Conservation (phyloP, 768 basidiomycete species). For the Crucibulum laeve region DNA sequence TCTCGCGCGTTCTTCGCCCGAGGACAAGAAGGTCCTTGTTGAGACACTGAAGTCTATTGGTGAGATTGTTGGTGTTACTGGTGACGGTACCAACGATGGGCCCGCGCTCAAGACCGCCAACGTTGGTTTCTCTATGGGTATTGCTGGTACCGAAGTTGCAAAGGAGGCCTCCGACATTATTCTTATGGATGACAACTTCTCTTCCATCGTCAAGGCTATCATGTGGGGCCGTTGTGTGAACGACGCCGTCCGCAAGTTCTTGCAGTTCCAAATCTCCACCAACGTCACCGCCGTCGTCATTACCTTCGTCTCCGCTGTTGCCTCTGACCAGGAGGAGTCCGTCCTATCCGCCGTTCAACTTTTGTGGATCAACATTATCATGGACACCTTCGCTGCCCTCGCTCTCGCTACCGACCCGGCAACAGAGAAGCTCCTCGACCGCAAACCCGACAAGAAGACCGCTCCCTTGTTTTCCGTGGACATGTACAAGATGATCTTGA, state of each 20-base stretch:
- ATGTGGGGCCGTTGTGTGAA: slow-evolving; percentile 99
- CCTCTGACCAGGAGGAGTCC: slow-evolving; percentile 69
- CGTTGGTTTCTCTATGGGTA: slow-evolving; percentile 96
- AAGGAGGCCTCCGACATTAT: slow-evolving; percentile 99
- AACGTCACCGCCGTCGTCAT: slow-evolving; percentile 96
- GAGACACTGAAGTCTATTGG: slow-evolving; percentile 82
- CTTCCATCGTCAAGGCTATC: slow-evolving; percentile 94
- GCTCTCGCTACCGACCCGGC: slow-evolving; percentile 98
- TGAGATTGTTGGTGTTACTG: slow-evolving; percentile 93
- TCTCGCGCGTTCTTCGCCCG: slow-evolving; percentile 93
- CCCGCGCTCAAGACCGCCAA: slow-evolving; percentile 94
- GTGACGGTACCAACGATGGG: slow-evolving; percentile 97
- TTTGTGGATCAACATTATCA: slow-evolving; percentile 98
- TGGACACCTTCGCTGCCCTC: slow-evolving; percentile 98
- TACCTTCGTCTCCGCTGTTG: slow-evolving; percentile 87
- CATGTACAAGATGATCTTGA: slow-evolving; percentile 96
- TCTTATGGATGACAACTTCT: slow-evolving; percentile 96
- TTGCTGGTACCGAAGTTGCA: slow-evolving; percentile 95
- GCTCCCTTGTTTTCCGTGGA: slow-evolving; percentile 87
- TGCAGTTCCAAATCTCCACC: slow-evolving; percentile 93
- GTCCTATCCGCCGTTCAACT: slow-evolving; percentile 96
- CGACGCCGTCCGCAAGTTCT: slow-evolving; percentile 94
- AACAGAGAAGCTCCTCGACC: slow-evolving; percentile 69
- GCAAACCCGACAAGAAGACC: slow-evolving; percentile 87
- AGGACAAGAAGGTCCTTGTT: slow-evolving; percentile 94